These are phyloP conservation scores for Jatropha podagrica DNA, from an alignment of 441 rosid species.

Conservation along the genomic window DNA sequence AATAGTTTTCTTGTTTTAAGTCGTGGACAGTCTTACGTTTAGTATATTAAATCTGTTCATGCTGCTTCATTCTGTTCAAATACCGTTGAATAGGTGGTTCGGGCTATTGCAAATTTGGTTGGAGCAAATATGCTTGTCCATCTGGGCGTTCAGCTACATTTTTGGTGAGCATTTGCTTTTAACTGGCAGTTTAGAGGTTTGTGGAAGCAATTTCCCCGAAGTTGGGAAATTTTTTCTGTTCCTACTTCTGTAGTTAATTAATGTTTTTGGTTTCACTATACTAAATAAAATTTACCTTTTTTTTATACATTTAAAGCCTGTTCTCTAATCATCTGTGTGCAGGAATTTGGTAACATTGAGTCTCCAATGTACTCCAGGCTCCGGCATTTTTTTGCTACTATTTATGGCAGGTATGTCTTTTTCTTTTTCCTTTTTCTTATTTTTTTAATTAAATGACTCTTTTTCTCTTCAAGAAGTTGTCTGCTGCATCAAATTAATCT, in stretches of 20 bases:
- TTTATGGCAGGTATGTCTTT: constrained; percentile 60
- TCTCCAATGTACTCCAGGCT: constrained; percentile 76
- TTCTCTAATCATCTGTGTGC: constrained; percentile 28
- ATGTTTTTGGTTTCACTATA: background rate
- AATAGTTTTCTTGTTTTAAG: background rate
- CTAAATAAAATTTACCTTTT: too few species aligned
- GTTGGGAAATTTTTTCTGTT: background rate
- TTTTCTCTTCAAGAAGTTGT: background rate
- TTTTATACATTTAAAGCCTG: background rate
- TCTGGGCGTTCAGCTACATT: constrained; percentile 84
- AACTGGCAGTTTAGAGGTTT: constrained; percentile 11
- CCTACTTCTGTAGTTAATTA: background rate
- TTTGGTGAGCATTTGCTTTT: constrained; percentile 54
- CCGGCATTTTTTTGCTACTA: constrained; percentile 62
- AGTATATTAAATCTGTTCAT: background rate
- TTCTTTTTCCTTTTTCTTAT: background rate
- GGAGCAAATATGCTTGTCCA: constrained; percentile 78
- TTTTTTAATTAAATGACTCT: background rate
- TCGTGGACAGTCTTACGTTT: background rate
- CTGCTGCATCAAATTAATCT: background rate
- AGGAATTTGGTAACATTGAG: constrained; percentile 95
- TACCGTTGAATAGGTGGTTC: constrained; percentile 62
- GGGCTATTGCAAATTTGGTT: constrained; percentile 87
- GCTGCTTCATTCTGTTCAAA: background rate
- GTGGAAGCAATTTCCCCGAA: background rate